Percentiles rank a stretch among this genome's conserved stretches.
Conservation (phyloP, 2,329 filamentous ascomycete genomes). For the Arthroderma sp. region DNA sequence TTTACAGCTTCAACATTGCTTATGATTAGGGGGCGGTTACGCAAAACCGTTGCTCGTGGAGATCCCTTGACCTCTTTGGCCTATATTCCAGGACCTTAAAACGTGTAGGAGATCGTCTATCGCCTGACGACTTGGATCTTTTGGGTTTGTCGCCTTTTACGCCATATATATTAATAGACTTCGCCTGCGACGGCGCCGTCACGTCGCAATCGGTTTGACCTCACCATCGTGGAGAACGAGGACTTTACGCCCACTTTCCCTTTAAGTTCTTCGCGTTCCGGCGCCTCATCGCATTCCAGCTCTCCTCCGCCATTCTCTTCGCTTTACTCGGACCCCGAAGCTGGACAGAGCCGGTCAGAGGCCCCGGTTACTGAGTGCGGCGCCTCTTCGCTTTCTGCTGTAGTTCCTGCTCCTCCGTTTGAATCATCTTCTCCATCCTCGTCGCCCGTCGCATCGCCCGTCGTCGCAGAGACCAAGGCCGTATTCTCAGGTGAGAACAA, state of each 20-base stretch:
- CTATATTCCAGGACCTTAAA: too few species aligned
- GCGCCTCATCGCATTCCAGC: conserved; percentile 33
- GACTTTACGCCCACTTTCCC: conserved; percentile 27
- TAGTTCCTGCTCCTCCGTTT: conserved; percentile 39
- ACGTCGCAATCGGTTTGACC: conserved; percentile 17
- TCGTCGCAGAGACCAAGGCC: conserved; percentile 65
- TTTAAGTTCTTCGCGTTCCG: conserved; percentile 22
- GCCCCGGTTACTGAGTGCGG: conserved; percentile 35
- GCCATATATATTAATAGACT: background rate
- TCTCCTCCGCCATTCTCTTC: conserved; percentile 51
- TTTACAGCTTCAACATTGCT: too few species aligned
- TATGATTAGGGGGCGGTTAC: too few species aligned
- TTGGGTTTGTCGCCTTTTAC: too few species aligned
- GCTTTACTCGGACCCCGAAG: conserved; percentile 42
- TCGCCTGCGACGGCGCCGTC: conserved; percentile 35
- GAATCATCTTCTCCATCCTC: conserved; percentile 35
- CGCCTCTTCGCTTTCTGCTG: conserved; percentile 35
- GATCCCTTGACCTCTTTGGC: too few species aligned
- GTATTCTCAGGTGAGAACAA: conserved; percentile 74
- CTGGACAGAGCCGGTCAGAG: conserved; percentile 26
- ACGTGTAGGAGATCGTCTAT: too few species aligned
- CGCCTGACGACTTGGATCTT: too few species aligned
- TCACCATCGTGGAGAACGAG: conserved; percentile 28
- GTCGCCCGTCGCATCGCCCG: conserved; percentile 32
- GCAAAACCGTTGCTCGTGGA: too few species aligned